phyloP scores from a whole-genome alignment of 805 yeast species.

The Lachancea fermentati region DNA sequence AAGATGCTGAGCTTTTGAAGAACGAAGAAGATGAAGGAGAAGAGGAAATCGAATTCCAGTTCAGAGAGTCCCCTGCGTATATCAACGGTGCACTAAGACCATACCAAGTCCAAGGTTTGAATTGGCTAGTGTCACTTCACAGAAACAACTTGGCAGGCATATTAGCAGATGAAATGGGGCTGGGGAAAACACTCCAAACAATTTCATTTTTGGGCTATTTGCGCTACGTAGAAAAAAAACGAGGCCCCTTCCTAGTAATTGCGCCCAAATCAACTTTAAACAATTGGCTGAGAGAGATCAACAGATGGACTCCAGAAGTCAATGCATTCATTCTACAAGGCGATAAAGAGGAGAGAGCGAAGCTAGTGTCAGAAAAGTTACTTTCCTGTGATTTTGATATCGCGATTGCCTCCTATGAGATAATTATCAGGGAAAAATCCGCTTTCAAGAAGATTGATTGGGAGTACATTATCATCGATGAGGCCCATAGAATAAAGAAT shows the following conservation, averaged over 20 bases:
- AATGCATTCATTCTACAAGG: slow-evolving; percentile 68
- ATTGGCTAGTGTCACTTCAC: slow-evolving; percentile 67
- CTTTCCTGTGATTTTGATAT: slow-evolving; percentile 59
- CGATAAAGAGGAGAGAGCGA: slow-evolving; percentile 59
- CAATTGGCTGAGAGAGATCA: slow-evolving; percentile 75
- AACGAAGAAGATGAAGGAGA: slow-evolving; percentile 35
- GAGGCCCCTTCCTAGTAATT: slow-evolving; percentile 71
- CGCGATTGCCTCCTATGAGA: slow-evolving; percentile 66
- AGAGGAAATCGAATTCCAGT: slow-evolving; percentile 34
- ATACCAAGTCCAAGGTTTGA: slow-evolving; percentile 74
- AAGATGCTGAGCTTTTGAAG: slow-evolving; percentile 67
- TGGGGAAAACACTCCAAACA: slow-evolving; percentile 78
- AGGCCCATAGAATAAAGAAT: slow-evolving; percentile 75
- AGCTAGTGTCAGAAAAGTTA: slow-evolving; percentile 40
- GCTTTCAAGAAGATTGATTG: slow-evolving; percentile 61
- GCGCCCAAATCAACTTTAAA: slow-evolving; percentile 79
- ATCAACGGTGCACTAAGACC: slow-evolving; percentile 60
- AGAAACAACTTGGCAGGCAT: slow-evolving; percentile 70
- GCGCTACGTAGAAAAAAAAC: slow-evolving; percentile 51
- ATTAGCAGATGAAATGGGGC: slow-evolving; percentile 82
- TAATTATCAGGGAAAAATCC: slow-evolving; percentile 69
- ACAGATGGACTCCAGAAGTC: slow-evolving; percentile 76
- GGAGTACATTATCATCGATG: slow-evolving; percentile 76
- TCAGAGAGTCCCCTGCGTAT: slow-evolving; percentile 81
- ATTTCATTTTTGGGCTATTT: slow-evolving; percentile 70